These are phyloP conservation scores for Russula earlei DNA, from an alignment of 768 basidiomycete species.

Conservation along the genomic window DNA sequence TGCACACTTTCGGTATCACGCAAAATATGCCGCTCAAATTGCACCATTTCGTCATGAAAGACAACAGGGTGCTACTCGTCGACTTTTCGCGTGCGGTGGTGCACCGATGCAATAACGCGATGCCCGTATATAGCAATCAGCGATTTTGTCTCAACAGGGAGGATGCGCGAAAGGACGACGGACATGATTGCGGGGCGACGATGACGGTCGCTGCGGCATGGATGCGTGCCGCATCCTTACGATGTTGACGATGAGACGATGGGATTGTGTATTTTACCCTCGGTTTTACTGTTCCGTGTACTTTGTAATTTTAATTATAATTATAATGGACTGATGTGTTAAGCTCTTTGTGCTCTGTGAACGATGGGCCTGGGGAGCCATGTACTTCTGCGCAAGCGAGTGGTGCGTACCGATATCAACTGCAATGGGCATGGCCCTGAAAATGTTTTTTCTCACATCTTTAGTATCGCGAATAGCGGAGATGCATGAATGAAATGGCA, in stretches of 20 bases:
- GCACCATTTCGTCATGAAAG: slow-evolving; percentile 17
- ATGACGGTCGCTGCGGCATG: not conserved
- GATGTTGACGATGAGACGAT: not conserved
- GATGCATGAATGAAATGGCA: too few relatives aligned
- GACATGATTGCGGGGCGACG: not conserved
- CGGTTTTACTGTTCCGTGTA: too few relatives aligned
- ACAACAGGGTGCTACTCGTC: slow-evolving; percentile 5
- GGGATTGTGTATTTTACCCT: too few relatives aligned
- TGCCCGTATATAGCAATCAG: slow-evolving; percentile 8
- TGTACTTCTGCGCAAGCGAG: too few relatives aligned
- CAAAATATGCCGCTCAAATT: slow-evolving; percentile 11
- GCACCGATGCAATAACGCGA: slow-evolving; percentile 10
- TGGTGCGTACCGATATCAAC: too few relatives aligned
- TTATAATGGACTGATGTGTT: too few relatives aligned
- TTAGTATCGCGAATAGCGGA: too few relatives aligned
- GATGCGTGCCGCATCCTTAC: slow-evolving; percentile 1
- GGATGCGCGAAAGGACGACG: not conserved
- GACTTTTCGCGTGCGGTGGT: slow-evolving; percentile 12
- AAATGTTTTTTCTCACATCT: too few relatives aligned
- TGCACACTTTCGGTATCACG: slow-evolving; percentile 6
- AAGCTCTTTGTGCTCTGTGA: too few relatives aligned
- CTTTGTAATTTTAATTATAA: too few relatives aligned
- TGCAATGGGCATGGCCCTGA: too few relatives aligned
- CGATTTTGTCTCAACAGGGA: not conserved
- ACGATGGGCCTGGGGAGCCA: too few relatives aligned